Evolutionary conservation across 1,284 basidiomycete genomes (phyloP).

Genomic region (Rhizopogon parksii): DNA sequence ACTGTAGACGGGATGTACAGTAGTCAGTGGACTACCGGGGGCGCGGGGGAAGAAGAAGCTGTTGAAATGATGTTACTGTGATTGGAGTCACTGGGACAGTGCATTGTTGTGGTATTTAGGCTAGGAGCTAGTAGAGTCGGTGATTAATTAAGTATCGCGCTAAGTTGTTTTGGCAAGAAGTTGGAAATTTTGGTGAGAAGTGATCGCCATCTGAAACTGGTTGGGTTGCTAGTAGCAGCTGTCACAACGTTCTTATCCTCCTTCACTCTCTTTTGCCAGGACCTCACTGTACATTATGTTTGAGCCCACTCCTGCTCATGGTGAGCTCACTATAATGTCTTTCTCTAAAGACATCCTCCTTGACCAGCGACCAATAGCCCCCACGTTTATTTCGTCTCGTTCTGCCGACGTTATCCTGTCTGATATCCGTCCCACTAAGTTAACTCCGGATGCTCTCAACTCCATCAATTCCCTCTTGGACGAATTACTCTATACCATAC

Average conservation of each 20-base stretch:
- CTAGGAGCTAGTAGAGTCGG: too few relatives aligned
- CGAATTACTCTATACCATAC: slow-evolving; percentile 74
- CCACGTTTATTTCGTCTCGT: slow-evolving; percentile 68
- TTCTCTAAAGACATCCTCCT: background rate
- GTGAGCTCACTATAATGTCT: slow-evolving; percentile 13
- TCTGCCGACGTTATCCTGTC: slow-evolving; percentile 87
- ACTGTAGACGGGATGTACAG: background rate
- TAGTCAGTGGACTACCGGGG: background rate
- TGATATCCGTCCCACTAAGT: slow-evolving; percentile 82
- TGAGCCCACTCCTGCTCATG: slow-evolving; percentile 12
- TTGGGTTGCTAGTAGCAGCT: background rate
- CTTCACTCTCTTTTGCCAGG: slow-evolving; percentile 3
- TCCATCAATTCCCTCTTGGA: slow-evolving; percentile 83
- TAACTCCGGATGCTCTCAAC: slow-evolving; percentile 66
- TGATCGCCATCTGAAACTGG: slow-evolving; percentile 7
- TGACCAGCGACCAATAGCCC: slow-evolving; percentile 33
- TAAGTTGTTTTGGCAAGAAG: background rate
- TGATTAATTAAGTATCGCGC: slow-evolving; percentile 7
- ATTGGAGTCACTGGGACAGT: background rate
- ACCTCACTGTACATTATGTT: slow-evolving; percentile 15
- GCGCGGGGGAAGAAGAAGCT: slow-evolving; percentile 19
- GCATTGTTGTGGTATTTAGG: background rate
- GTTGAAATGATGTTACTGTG: slow-evolving; percentile 23
- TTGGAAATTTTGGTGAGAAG: slow-evolving; percentile 4
- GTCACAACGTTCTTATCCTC: slow-evolving; percentile 8